Conservation (phyloP, 1,284 basidiomycete genomes). For the Hymenochaete sp. region DNA sequence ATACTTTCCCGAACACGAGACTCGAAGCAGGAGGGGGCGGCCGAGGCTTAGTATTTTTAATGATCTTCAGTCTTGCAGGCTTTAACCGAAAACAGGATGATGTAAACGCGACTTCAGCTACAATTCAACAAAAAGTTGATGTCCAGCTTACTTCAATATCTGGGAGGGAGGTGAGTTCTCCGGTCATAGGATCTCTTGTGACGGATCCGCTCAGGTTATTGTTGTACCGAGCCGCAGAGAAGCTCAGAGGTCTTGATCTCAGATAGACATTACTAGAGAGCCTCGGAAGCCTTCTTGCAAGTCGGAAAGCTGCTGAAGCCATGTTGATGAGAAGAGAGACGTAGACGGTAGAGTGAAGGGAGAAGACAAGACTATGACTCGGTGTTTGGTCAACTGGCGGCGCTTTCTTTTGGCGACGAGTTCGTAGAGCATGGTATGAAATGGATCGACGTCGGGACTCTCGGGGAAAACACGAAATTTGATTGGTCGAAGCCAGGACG, state of each 20-base stretch:
- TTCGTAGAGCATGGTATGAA: no score
- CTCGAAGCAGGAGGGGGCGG: conserved; percentile 43
- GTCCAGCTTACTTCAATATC: conserved; percentile 38
- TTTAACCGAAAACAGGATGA: conserved; percentile 25
- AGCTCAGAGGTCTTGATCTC: background rate
- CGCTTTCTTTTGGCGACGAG: background rate
- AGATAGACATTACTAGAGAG: background rate
- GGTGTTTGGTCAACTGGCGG: background rate
- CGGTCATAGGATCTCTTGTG: conserved; percentile 37
- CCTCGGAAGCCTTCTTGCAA: conserved; percentile 2
- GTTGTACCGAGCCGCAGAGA: conserved; percentile 5
- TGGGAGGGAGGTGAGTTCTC: conserved; percentile 33
- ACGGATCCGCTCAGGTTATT: no score
- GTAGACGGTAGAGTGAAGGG: background rate
- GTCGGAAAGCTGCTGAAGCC: conserved; percentile 7
- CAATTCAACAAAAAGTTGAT: no score
- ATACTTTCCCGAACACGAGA: conserved; percentile 62
- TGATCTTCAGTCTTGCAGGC: conserved; percentile 42
- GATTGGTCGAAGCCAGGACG: no score
- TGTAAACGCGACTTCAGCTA: no score
- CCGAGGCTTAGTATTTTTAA: conserved; percentile 41
- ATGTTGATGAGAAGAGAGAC: conserved; percentile 5
- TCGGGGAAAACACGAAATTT: no score
- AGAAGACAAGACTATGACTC: background rate
- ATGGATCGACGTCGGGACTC: conserved; percentile 4